phyloP scores from a whole-genome alignment of 805 yeast genomes.

The Ogataea corticis region DNA sequence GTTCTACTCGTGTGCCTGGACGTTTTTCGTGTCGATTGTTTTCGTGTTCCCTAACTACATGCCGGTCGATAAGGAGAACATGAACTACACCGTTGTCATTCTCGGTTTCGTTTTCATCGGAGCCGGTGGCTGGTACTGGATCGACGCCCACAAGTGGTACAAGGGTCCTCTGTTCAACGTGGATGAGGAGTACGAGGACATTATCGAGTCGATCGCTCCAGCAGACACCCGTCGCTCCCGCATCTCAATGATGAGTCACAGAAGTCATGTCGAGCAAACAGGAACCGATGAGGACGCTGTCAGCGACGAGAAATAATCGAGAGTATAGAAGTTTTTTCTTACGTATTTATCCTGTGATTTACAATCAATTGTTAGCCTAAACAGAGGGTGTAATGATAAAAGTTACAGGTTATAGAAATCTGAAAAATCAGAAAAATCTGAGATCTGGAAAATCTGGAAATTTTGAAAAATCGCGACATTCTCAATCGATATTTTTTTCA shows the following conservation, averaged over 20 bases:
- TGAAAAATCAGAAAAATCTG: too few species aligned
- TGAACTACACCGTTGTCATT: conserved; percentile 58
- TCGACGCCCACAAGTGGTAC: conserved; percentile 57
- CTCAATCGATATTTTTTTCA: too few species aligned
- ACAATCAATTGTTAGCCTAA: too few species aligned
- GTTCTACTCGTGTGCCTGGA: conserved; percentile 44
- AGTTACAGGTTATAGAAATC: too few species aligned
- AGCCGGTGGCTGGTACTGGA: conserved; percentile 44
- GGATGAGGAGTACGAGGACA: conserved; percentile 34
- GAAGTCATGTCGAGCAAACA: not conserved
- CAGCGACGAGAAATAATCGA: conserved; percentile 1
- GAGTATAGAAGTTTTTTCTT: not conserved
- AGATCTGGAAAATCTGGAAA: too few species aligned
- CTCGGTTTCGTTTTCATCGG: conserved; percentile 41
- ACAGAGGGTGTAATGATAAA: too few species aligned
- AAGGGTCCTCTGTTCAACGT: conserved; percentile 53
- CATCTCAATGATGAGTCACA: conserved; percentile 1
- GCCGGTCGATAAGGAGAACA: conserved; percentile 43
- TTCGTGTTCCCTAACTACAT: conserved; percentile 52
- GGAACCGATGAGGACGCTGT: conserved; percentile 1
- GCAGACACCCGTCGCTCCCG: conserved; percentile 2
- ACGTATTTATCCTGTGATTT: not conserved
- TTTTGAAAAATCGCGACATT: too few species aligned
- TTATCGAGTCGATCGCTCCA: conserved; percentile 20
- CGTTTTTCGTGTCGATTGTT: conserved; percentile 47